Conservation (phyloP, 805 yeast genomes). For the Candida maesae region DNA sequence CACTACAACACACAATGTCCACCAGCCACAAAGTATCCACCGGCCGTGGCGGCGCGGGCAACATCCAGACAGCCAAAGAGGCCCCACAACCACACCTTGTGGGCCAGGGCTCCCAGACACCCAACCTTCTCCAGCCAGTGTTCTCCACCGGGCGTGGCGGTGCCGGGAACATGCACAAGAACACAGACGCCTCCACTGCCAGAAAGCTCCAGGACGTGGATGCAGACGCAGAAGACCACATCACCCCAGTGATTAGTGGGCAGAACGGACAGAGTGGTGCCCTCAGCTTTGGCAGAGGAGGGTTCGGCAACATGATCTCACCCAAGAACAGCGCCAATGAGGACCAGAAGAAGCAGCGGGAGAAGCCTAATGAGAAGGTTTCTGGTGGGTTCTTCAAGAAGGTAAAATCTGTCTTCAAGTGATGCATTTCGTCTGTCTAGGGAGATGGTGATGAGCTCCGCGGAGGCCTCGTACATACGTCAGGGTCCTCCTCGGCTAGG, state of each 20-base stretch:
- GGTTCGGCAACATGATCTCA: slow-evolving; percentile 57
- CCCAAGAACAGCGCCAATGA: slow-evolving; percentile 28
- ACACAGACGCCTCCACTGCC: slow-evolving; percentile 53
- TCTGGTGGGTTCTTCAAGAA: slow-evolving; percentile 42
- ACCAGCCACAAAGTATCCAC: slow-evolving; percentile 49
- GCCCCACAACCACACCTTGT: slow-evolving; percentile 52
- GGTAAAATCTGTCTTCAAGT: slow-evolving; percentile 41
- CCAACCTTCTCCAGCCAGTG: slow-evolving; percentile 50
- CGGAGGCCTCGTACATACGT: too few species aligned
- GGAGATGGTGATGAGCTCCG: too few species aligned
- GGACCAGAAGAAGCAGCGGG: slow-evolving; percentile 23
- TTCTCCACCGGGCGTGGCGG: slow-evolving; percentile 79
- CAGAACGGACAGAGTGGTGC: slow-evolving; percentile 26
- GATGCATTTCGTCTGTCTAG: slow-evolving; percentile 7
- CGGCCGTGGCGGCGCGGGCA: slow-evolving; percentile 80
- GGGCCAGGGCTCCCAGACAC: slow-evolving; percentile 59
- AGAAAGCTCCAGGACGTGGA: slow-evolving; percentile 69
- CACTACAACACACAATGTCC: slow-evolving; percentile 5
- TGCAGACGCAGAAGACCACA: slow-evolving; percentile 34
- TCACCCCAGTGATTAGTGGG: slow-evolving; percentile 40
- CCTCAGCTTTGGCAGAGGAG: slow-evolving; percentile 54
- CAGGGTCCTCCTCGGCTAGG: too few species aligned
- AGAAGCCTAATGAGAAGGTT: slow-evolving; percentile 24
- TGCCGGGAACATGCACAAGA: slow-evolving; percentile 68
- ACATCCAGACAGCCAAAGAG: slow-evolving; percentile 43